These are phyloP conservation scores for Globisporangium radiosum DNA, from an alignment of 352 stramenopile species.

Conservation along the genomic window DNA sequence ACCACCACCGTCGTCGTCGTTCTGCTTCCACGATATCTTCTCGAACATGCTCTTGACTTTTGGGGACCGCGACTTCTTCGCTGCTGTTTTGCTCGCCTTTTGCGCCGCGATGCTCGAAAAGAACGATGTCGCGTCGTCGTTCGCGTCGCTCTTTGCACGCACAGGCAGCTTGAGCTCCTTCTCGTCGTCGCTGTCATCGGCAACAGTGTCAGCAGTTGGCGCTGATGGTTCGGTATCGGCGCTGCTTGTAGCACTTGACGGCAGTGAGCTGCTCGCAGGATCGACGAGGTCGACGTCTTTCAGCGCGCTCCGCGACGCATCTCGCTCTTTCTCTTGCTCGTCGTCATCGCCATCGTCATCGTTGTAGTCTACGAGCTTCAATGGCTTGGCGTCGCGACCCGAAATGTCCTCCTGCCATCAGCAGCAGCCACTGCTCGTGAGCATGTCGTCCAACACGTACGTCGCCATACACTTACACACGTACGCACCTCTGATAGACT, in stretches of 20 bases:
- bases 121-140: constrained; percentile 45
- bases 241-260: constrained; percentile 2
- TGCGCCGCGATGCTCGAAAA: constrained; percentile 34
- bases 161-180: constrained; percentile 59
- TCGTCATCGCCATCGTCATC: constrained; percentile 68
- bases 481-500: constrained; percentile 36
- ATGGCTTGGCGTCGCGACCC: constrained; percentile 29
- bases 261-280: constrained; percentile 8
- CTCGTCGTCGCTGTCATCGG: constrained; percentile 21
- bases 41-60: constrained; percentile 77
- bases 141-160: constrained; percentile 45
- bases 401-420: constrained; percentile 33
- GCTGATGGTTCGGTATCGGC: not conserved
- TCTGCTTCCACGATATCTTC: constrained; percentile 66
- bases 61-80: constrained; percentile 34
- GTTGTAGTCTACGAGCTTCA: constrained; percentile 71
- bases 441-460: not conserved
- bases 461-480: not conserved
- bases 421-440: constrained; percentile 2
- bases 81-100: constrained; percentile 29
- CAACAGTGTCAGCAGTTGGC: not conserved
- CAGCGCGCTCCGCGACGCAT: constrained; percentile 23
- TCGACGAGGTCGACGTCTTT: constrained; percentile 30
- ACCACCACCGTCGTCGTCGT: constrained; percentile 2
- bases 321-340: constrained; percentile 32